Evolutionary conservation across 192 early-diverging fungal species (phyloP).

Genomic region (Dissophora ornata): DNA sequence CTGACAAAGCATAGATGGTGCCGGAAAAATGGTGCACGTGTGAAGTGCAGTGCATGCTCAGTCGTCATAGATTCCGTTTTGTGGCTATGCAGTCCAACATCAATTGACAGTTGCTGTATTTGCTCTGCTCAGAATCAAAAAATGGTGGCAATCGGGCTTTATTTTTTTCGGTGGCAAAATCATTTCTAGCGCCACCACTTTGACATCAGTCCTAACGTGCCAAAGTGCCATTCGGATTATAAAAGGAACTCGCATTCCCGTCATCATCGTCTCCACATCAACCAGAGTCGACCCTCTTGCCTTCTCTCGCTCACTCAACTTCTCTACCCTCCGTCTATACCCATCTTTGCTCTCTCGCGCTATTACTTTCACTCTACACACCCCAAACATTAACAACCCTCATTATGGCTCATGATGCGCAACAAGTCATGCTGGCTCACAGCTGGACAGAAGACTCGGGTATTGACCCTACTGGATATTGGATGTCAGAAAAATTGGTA

Average conservation of each 20-base stretch:
- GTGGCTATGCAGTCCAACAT: background rate
- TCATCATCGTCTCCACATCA: too few relatives aligned
- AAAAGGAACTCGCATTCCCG: too few relatives aligned
- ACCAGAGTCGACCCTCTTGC: background rate
- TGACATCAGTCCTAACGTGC: background rate
- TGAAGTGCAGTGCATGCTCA: too few relatives aligned
- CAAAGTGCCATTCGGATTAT: background rate
- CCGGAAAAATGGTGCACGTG: too few relatives aligned
- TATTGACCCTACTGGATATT: slow-evolving; percentile 75
- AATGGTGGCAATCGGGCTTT: slow-evolving; percentile 26
- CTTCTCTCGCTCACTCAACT: background rate
- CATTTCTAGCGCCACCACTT: background rate
- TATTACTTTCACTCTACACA: background rate
- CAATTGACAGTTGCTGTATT: too few relatives aligned
- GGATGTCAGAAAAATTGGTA: slow-evolving; percentile 77
- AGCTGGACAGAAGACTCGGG: slow-evolving; percentile 52
- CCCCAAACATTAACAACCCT: background rate
- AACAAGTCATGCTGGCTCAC: slow-evolving; percentile 56
- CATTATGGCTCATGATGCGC: slow-evolving; percentile 38
- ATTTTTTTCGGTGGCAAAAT: slow-evolving; percentile 20
- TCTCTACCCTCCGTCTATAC: background rate
- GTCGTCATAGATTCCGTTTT: too few relatives aligned
- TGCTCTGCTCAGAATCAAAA: background rate
- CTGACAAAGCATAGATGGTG: too few relatives aligned
- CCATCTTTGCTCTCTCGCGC: background rate